These are phyloP conservation scores for Funneliformis mosseae DNA, from an alignment of 192 early-diverging fungal species.

Conservation along the genomic window DNA sequence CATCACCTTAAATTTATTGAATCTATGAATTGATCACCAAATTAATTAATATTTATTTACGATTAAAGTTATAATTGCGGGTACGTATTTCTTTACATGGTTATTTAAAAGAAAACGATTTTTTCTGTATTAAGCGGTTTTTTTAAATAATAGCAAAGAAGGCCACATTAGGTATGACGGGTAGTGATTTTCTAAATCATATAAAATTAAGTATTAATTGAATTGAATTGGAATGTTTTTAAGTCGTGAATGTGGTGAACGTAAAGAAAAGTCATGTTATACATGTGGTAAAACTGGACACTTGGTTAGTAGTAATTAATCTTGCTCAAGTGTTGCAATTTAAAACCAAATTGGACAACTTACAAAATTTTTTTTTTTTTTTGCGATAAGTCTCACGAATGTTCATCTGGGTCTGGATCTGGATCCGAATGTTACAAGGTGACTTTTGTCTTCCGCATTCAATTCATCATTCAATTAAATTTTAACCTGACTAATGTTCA, in stretches of 20 bases:
- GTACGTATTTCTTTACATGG: not conserved
- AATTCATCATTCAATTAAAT: not conserved
- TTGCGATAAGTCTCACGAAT: slow-evolving; percentile 1
- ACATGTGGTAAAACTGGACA: not conserved
- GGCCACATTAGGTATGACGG: slow-evolving; percentile 5
- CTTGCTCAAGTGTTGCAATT: not conserved
- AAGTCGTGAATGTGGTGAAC: not conserved
- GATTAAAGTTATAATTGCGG: not conserved
- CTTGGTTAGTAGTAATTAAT: not conserved
- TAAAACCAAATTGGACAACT: not conserved
- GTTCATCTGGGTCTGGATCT: not conserved
- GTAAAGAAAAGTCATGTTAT: slow-evolving; percentile 10
- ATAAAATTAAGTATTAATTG: not conserved
- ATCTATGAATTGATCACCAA: not conserved
- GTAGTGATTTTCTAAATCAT: not conserved
- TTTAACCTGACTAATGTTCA: not conserved
- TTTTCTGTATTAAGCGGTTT: not conserved
- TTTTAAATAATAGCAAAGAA: not conserved
- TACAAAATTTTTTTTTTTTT: not conserved
- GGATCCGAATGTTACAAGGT: slow-evolving; percentile 13
- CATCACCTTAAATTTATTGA: not conserved
- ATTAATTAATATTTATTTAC: not conserved
- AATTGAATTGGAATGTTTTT: slow-evolving; percentile 5
- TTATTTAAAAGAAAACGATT: not conserved
- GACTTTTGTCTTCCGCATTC: not conserved